phyloP scores from a whole-genome alignment of 805 yeast species.

The Teunomyces lycoperdinae region DNA sequence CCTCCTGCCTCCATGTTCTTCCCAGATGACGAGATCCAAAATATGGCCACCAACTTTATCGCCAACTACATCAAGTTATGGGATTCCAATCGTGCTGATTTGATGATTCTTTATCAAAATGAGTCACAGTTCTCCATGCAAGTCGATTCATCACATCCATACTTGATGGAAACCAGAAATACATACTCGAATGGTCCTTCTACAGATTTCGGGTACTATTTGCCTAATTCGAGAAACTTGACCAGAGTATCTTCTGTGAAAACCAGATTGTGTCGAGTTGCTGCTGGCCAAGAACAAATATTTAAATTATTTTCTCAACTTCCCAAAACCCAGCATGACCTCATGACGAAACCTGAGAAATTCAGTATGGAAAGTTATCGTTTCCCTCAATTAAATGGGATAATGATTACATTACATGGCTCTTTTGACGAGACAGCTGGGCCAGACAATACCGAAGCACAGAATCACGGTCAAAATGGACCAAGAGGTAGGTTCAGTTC shows the following conservation, averaged over 20 bases:
- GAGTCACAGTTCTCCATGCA: slow-evolving; percentile 84
- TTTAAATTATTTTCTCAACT: slow-evolving; percentile 56
- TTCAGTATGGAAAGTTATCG: slow-evolving; percentile 80
- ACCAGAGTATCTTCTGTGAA: slow-evolving; percentile 55
- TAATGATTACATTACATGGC: slow-evolving; percentile 81
- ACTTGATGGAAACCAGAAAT: slow-evolving; percentile 17
- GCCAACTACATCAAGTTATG: slow-evolving; percentile 73
- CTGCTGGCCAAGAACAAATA: slow-evolving; percentile 68
- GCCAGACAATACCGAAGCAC: slow-evolving; percentile 42
- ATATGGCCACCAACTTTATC: slow-evolving; percentile 72
- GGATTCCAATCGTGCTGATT: slow-evolving; percentile 74
- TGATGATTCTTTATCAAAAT: slow-evolving; percentile 71
- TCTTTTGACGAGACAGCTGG: slow-evolving; percentile 66
- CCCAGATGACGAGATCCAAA: slow-evolving; percentile 70
- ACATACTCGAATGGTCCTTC: slow-evolving; percentile 4
- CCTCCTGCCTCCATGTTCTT: slow-evolving; percentile 69
- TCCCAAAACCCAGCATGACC: slow-evolving; percentile 77
- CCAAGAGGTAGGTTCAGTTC: slow-evolving; percentile 13
- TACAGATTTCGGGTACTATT: slow-evolving; percentile 59
- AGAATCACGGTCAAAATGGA: slow-evolving; percentile 8
- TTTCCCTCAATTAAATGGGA: slow-evolving; percentile 68
- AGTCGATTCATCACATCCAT: slow-evolving; percentile 70
- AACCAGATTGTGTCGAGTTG: slow-evolving; percentile 56
- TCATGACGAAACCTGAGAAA: slow-evolving; percentile 57
- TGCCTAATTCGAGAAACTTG: slow-evolving; percentile 74